These are phyloP conservation scores for Talaromyces verruculosus DNA, from an alignment of 2,329 filamentous ascomycete species.

Conservation along the genomic window DNA sequence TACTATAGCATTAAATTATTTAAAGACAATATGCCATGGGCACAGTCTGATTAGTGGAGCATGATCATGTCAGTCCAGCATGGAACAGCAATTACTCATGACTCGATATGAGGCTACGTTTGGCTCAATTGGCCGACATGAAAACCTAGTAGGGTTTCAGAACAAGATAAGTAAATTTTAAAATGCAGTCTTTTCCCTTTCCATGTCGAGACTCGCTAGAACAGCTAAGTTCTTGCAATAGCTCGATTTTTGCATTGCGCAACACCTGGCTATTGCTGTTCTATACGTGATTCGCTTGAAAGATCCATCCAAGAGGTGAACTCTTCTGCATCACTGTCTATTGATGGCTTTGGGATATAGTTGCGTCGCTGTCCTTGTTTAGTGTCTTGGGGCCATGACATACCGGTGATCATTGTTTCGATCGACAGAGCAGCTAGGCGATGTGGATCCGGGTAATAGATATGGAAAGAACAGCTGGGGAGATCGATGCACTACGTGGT, in stretches of 20 bases:
- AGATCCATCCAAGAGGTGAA: neutral
- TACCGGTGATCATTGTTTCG: neutral
- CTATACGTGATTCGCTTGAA: neutral
- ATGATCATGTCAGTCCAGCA: neutral
- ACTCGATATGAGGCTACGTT: neutral
- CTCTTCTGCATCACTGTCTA: neutral
- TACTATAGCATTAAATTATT: neutral
- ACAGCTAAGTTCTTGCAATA: neutral
- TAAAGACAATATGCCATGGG: neutral
- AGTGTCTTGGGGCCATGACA: neutral
- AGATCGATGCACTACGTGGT: neutral
- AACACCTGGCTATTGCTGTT: neutral
- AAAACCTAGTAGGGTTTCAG: neutral
- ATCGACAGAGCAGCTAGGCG: neutral
- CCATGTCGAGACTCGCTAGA: neutral
- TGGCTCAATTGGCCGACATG: neutral
- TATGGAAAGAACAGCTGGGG: neutral
- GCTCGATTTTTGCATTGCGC: neutral
- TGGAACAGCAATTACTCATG: neutral
- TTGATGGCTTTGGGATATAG: neutral
- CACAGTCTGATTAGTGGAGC: neutral
- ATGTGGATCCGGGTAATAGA: conserved; percentile 5
- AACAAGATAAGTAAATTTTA: neutral
- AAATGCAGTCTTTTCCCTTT: neutral
- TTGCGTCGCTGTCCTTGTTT: neutral